Conservation (phyloP, 495 filamentous ascomycete species). For the Neurospora hispaniola region DNA sequence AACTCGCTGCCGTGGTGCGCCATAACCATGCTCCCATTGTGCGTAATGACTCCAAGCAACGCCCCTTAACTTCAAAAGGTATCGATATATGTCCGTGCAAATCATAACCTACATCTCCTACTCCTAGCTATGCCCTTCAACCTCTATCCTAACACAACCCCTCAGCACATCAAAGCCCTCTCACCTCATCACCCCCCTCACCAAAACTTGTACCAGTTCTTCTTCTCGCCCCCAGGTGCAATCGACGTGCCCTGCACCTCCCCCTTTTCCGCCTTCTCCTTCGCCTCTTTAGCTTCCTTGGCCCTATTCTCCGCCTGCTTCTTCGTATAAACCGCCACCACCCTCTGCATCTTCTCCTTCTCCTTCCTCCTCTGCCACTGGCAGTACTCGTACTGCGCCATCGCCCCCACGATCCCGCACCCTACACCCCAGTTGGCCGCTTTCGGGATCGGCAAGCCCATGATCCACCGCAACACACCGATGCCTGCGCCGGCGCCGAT, state of each 20-base stretch:
- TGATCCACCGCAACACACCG: conserved; percentile 58
- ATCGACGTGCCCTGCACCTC: conserved; percentile 17
- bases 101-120: not conserved
- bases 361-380: conserved; percentile 59
- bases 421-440: conserved; percentile 80
- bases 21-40: not conserved
- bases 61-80: not conserved
- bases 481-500: conserved; percentile 67
- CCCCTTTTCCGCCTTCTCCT: conserved; percentile 34
- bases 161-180: not conserved
- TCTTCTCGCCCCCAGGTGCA: conserved; percentile 9
- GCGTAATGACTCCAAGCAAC: not conserved
- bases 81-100: not conserved
- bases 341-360: conserved; percentile 65
- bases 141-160: not conserved
- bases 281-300: conserved; percentile 27
- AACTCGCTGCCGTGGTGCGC: not conserved
- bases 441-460: conserved; percentile 44
- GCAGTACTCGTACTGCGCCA: conserved; percentile 71
- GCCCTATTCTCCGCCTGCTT: conserved; percentile 45
- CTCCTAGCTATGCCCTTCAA: not conserved
- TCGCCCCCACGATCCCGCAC: conserved; percentile 52
- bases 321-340: conserved; percentile 68
- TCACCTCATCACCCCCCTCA: conserved; percentile 15
- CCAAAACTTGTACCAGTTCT: conserved; percentile 43